These are phyloP conservation scores for Setaria italica DNA, from an alignment of 202 grass and related monocot genomes.

Conservation along the genomic window DNA sequence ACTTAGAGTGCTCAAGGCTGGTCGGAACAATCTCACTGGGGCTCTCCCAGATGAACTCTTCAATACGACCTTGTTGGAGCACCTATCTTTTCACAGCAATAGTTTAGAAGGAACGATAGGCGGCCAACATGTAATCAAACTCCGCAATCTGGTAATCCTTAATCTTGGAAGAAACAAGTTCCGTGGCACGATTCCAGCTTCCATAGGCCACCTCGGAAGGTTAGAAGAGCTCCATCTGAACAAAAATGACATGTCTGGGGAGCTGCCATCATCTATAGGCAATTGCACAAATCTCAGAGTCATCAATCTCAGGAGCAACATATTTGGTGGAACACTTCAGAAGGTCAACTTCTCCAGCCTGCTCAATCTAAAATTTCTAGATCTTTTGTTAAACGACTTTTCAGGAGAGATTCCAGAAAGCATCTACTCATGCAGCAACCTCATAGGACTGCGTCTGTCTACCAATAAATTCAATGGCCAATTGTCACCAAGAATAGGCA, in stretches of 20 bases:
- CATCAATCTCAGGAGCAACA: conserved; percentile 33
- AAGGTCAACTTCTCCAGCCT: conserved; percentile 55
- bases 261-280: conserved; percentile 33
- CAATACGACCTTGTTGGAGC: conserved; percentile 30
- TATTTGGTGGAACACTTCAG: conserved; percentile 21
- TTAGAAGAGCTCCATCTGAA: conserved; percentile 35
- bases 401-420: conserved; percentile 47
- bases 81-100: conserved; percentile 46
- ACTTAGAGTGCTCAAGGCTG: conserved; percentile 28
- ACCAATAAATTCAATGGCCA: conserved; percentile 56
- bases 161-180: conserved; percentile 50
- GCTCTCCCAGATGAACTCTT: conserved; percentile 49
- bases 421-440: conserved; percentile 55
- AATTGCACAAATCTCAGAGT: conserved; percentile 24
- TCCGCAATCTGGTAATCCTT: conserved; percentile 45
- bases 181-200: conserved; percentile 35
- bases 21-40: conserved; percentile 37
- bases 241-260: conserved; percentile 26
- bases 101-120: conserved; percentile 37
- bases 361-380: conserved; percentile 33
- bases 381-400: conserved; percentile 42
- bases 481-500: conserved; percentile 46
- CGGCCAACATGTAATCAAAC: conserved; percentile 22
- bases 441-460: conserved; percentile 47
- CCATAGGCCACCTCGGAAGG: conserved; percentile 25